Percentiles rank a stretch among this genome's conserved stretches.
Conservation (phyloP, 1,284 basidiomycete genomes). For the Heterobasidion parviporum region DNA sequence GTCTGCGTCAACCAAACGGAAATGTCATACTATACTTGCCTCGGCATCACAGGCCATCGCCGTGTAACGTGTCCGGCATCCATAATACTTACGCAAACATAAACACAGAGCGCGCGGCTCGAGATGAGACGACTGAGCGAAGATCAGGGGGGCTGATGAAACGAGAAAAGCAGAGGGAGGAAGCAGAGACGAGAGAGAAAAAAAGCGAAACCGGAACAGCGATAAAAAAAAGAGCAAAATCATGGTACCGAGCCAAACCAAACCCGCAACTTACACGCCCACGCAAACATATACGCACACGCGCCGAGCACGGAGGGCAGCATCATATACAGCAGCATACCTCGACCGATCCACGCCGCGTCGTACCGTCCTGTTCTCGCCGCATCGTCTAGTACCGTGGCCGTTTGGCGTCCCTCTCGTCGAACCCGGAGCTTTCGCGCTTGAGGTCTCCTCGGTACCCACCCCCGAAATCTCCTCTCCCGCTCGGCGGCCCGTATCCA, state of each 20-base stretch:
- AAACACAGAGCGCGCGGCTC: neutral
- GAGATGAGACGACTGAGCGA: slow-evolving; percentile 1
- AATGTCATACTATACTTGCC: slow-evolving; percentile 6
- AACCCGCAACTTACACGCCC: slow-evolving; percentile 7
- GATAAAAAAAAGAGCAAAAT: slow-evolving; percentile 6
- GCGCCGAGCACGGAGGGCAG: neutral
- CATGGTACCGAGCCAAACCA: slow-evolving; percentile 6
- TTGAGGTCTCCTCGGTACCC: slow-evolving; percentile 60
- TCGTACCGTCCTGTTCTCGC: neutral
- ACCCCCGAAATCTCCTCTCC: slow-evolving; percentile 30
- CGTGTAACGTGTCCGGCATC: neutral
- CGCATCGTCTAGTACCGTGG: slow-evolving; percentile 55
- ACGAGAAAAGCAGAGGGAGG: slow-evolving; percentile 3
- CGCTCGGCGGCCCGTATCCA: slow-evolving; percentile 7
- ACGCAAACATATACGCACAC: slow-evolving; percentile 1
- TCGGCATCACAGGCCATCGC: neutral
- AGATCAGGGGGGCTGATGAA: slow-evolving; percentile 4
- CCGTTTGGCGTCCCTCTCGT: slow-evolving; percentile 75
- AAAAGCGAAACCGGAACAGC: slow-evolving; percentile 5
- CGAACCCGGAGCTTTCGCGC: slow-evolving; percentile 62
- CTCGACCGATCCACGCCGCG: neutral
- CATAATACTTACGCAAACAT: slow-evolving; percentile 9
- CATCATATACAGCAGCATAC: neutral
- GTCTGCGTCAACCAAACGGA: neutral
- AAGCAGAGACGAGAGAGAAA: slow-evolving; percentile 4